Evolutionary conservation across 129 eudicot genomes (phyloP).

Genomic region (Flaveria ramosissima): DNA sequence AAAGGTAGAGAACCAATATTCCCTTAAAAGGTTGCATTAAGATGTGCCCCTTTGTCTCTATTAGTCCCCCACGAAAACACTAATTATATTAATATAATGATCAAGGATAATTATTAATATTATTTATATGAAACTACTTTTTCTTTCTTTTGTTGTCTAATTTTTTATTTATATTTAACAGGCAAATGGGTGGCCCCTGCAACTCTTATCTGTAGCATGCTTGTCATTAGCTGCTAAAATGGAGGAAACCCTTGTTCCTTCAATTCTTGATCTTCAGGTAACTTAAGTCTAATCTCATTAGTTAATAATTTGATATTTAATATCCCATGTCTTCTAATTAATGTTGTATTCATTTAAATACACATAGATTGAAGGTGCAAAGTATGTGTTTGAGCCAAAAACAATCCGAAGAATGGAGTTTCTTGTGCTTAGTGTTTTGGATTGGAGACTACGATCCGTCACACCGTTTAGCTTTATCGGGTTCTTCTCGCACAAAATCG

Average conservation of each 20-base stretch:
- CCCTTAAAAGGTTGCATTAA: conserved; percentile 36
- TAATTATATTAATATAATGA: conserved; percentile 26
- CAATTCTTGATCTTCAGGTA: conserved; percentile 90
- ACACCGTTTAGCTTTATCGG: conserved; percentile 82
- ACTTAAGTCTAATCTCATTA: not conserved
- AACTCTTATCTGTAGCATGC: conserved; percentile 89
- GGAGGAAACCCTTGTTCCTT: conserved; percentile 99
- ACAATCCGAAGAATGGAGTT: conserved; percentile 82
- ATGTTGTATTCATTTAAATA: not conserved
- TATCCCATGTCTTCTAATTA: not conserved
- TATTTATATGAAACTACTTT: not conserved
- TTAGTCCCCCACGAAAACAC: conserved; percentile 32
- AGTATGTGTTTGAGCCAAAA: conserved; percentile 72
- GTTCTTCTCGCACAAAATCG: conserved; percentile 76
- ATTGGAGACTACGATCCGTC: conserved; percentile 87
- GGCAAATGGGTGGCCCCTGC: conserved; percentile 90
- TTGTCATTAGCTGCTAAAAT: conserved; percentile 95
- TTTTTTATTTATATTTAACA: conserved; percentile 37
- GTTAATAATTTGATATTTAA: not conserved
- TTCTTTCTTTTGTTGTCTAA: not conserved
- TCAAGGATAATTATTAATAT: conserved; percentile 4
- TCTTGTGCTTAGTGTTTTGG: conserved; percentile 70
- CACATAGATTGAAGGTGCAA: conserved; percentile 75
- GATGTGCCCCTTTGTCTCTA: conserved; percentile 57
- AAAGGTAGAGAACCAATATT: not conserved